Evolutionary conservation across 1,284 basidiomycete genomes (phyloP), one percentile per base, ranked within the genome.

Genomic region (Marasmius tenuissimus): DNA sequence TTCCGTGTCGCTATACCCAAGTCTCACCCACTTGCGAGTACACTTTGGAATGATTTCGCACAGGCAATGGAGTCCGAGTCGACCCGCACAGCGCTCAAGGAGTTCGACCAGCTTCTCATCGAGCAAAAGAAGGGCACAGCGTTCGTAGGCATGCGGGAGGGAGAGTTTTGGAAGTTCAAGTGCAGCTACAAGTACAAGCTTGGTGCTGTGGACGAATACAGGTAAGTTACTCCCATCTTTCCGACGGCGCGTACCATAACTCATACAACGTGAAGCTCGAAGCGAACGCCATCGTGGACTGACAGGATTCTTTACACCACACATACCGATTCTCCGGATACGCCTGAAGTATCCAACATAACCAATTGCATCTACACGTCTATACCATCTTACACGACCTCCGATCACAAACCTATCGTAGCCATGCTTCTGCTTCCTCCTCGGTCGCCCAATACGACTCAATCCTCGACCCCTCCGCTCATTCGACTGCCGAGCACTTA

Each of bases 241-340:
- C 12, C 14, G 16, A 20, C 38, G 20, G 20, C n/a, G 48, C 38
- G 63, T 39, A n/a, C 50, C 49, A 18, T 16, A 58, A 59, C 34
- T 27, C 61, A 38, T 40, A 58, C 38, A 33, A 33, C 63, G 65
- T 47, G 64, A 56, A 93, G 87, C 72, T 75, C 78, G 33, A 93
- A 89, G 70, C 87, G 97, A 7, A 81, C 83, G 6, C 97, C 97
- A 0, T 91, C 96, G 20, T 99, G 96, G 93, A 98, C 96, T 22
- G 97, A 99, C 75, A 86, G 97, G 49, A 87, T 99, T 53, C 78
- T 99, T 67, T 97, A 95, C 73, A 83, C 91, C 1, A 93, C 93
- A 6, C 80, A 91, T 68, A 81, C 83, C n/a, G 93, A 94, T 71
- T 79, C 81, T 0, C 82, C 86, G 1, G 77, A 84, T 62, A 72